Conservation (phyloP, 2,329 filamentous ascomycete species). For the Clarireedia paspali region DNA sequence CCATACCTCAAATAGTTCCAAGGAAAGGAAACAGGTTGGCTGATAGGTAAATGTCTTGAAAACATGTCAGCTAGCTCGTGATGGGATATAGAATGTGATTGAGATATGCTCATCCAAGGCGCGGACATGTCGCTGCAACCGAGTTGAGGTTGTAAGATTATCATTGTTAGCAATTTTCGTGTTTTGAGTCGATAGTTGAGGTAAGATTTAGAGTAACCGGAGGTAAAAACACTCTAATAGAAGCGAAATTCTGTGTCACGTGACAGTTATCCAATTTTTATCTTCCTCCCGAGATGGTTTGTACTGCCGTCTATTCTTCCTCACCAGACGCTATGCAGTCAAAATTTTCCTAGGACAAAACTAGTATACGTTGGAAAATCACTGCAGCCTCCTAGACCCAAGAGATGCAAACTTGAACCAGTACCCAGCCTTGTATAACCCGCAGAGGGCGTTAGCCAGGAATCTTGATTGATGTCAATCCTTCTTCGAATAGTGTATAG, state of each 20-base stretch:
- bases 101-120: not conserved
- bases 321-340: not conserved
- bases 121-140: not conserved
- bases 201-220: not conserved
- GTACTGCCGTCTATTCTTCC: not conserved
- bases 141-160: not conserved
- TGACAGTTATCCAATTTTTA: not conserved
- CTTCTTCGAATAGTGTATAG: too few relatives aligned
- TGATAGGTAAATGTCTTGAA: slow-evolving; percentile 2
- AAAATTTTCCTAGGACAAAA: not conserved
- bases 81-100: not conserved
- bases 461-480: too few relatives aligned
- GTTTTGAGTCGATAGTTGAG: not conserved
- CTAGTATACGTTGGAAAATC: too few relatives aligned
- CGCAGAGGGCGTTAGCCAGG: too few relatives aligned
- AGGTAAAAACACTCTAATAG: not conserved
- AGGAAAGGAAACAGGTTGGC: not conserved
- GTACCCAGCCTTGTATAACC: too few relatives aligned
- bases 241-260: not conserved
- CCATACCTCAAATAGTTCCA: not conserved
- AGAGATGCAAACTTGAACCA: too few relatives aligned
- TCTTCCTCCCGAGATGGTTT: not conserved
- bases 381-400: too few relatives aligned
- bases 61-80: slow-evolving; percentile 3
- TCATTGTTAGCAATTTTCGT: not conserved